A percentile compares a stretch with the other conserved stretches of the same genome.
Evolutionary conservation across 2,329 filamentous ascomycete species (phyloP).

Genomic region (Periconia digitata): DNA sequence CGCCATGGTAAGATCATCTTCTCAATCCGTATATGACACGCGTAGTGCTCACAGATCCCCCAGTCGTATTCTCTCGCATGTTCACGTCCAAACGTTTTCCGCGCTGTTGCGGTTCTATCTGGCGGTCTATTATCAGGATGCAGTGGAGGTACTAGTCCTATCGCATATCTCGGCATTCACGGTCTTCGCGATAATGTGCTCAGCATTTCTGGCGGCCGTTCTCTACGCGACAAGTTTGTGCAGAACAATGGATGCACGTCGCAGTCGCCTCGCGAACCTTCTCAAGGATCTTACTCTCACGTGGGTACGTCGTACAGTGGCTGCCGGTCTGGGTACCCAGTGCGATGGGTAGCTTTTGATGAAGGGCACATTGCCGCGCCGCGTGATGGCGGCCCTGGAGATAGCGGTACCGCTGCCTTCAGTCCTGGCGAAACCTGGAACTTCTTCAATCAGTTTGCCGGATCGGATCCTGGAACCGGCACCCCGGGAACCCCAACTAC

Average conservation of each 20-base stretch:
- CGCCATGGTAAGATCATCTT: not conserved
- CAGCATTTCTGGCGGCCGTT: conserved; percentile 35
- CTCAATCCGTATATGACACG: not conserved
- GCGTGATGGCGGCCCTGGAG: conserved; percentile 23
- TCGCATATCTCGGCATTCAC: conserved; percentile 46
- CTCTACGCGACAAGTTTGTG: conserved; percentile 44
- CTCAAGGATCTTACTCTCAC: conserved; percentile 5
- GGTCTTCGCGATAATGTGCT: conserved; percentile 44
- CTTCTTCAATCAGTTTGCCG: conserved; percentile 33
- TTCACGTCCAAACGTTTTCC: conserved; percentile 43
- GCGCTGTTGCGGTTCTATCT: conserved; percentile 40
- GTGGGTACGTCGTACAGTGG: conserved; percentile 24
- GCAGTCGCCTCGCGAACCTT: conserved; percentile 19
- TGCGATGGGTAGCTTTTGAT: conserved; percentile 32
- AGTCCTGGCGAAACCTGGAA: conserved; percentile 33
- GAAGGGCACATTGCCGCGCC: conserved; percentile 25
- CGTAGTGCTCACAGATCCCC: too few species aligned
- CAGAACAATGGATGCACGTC: conserved; percentile 41
- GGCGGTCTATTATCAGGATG: conserved; percentile 22
- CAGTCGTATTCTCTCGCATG: conserved; percentile 50
- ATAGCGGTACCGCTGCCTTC: conserved; percentile 20
- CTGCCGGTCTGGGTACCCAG: conserved; percentile 36
- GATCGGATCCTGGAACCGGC: too few species aligned
- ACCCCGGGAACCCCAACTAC: too few species aligned
- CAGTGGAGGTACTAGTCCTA: conserved; percentile 39